Evolutionary conservation across 345 rosid species (phyloP).

Genomic region (Arabidopsis thaliana): DNA sequence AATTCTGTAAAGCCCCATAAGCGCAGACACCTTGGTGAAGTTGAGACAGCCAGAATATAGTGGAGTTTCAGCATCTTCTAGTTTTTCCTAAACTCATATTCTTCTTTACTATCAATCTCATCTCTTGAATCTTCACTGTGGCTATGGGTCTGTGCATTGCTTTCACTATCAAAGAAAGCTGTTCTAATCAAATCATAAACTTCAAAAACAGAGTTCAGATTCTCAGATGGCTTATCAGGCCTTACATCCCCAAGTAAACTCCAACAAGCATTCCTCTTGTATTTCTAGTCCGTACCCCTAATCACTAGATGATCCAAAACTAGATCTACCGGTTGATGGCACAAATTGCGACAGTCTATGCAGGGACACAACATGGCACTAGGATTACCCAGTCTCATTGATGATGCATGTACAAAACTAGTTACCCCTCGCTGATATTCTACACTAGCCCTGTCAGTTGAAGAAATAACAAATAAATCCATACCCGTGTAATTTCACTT

Average conservation of each 20-base stretch:
- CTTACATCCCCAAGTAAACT: neutral
- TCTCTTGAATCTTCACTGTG: too few species aligned
- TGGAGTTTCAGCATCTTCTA: neutral
- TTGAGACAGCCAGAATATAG: neutral
- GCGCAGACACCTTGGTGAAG: neutral
- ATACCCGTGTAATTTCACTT: too few species aligned
- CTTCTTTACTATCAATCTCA: too few species aligned
- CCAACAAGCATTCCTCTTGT: neutral
- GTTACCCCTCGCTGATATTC: neutral
- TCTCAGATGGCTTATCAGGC: neutral
- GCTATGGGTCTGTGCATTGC: too few species aligned
- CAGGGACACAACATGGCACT: neutral
- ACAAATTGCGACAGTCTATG: neutral
- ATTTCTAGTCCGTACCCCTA: neutral
- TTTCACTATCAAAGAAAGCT: neutral
- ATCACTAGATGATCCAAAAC: neutral
- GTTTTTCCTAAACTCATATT: too few species aligned
- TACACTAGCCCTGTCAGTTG: neutral
- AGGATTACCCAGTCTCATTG: neutral
- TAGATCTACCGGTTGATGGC: neutral
- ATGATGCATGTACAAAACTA: neutral
- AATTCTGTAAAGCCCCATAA: too few species aligned
- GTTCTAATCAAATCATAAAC: neutral
- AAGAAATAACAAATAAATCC: too few species aligned
- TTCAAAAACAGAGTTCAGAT: neutral